Evolutionary conservation across 139 green algal genomes (phyloP).

Genomic region (Chlorella ohadii): DNA sequence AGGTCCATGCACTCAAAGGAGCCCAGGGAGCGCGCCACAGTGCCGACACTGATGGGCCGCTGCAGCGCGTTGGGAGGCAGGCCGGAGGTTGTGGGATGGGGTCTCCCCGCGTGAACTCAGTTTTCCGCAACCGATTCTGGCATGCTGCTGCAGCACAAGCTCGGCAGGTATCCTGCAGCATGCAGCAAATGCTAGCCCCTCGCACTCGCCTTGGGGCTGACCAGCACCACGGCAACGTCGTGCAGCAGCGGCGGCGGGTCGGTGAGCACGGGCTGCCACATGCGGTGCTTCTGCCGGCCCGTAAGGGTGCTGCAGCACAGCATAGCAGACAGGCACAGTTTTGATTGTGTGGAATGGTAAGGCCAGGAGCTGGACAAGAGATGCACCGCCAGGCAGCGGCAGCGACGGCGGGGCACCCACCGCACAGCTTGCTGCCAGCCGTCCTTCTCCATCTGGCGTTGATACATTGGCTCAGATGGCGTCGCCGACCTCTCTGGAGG

Average conservation of each 20-base stretch:
- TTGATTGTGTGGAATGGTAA: too few relatives aligned
- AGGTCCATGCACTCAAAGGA: slow-evolving; percentile 74
- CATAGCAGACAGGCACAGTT: too few relatives aligned
- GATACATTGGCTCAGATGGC: neutral
- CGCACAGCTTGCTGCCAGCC: neutral
- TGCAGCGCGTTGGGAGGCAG: slow-evolving; percentile 26
- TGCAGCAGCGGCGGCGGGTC: slow-evolving; percentile 60
- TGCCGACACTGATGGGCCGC: slow-evolving; percentile 61
- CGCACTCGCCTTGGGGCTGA: neutral
- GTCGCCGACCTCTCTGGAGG: too few relatives aligned
- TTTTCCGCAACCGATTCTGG: too few relatives aligned
- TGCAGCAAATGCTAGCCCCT: too few relatives aligned
- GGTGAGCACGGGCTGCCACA: slow-evolving; percentile 50
- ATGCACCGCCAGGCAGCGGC: too few relatives aligned
- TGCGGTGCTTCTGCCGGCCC: slow-evolving; percentile 37
- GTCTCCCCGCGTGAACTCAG: too few relatives aligned
- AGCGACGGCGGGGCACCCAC: neutral
- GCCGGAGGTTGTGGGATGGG: too few relatives aligned
- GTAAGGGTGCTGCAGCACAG: slow-evolving; percentile 21
- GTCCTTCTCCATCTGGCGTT: neutral
- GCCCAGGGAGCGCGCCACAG: slow-evolving; percentile 55
- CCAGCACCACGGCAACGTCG: slow-evolving; percentile 44
- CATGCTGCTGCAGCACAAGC: too few relatives aligned
- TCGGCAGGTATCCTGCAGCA: too few relatives aligned
- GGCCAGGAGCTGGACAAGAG: too few relatives aligned